A percentile compares a stretch with the other conserved stretches of the same genome.
Evolutionary conservation across 768 basidiomycete genomes (phyloP).

Genomic region (Suillus cothurnatus): DNA sequence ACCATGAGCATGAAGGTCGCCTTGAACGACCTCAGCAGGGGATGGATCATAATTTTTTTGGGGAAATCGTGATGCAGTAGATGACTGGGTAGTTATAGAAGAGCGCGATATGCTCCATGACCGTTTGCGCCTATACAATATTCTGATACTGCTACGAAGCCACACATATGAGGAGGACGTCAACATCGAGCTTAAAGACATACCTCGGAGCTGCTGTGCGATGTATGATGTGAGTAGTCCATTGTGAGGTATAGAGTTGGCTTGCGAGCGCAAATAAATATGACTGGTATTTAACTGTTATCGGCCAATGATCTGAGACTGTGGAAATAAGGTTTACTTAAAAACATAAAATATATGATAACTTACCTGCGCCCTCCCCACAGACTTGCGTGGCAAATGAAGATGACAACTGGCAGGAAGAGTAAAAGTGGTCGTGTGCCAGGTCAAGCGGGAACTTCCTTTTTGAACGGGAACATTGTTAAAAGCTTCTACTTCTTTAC

Average conservation of each 20-base stretch:
- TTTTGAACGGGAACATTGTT: background rate
- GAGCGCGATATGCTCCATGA: slow-evolving; percentile 25
- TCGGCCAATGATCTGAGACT: background rate
- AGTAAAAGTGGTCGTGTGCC: background rate
- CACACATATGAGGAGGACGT: background rate
- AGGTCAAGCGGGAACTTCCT: background rate
- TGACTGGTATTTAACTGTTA: too few relatives aligned
- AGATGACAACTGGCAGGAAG: background rate
- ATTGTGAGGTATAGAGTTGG: background rate
- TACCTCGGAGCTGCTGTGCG: background rate
- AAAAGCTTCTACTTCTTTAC: background rate
- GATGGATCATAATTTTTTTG: slow-evolving; percentile 24
- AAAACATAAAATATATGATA: background rate
- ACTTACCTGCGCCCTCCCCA: background rate
- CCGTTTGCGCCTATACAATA: slow-evolving; percentile 1
- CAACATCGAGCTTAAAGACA: too few relatives aligned
- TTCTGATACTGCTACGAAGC: background rate
- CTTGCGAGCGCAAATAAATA: background rate
- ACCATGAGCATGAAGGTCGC: slow-evolving; percentile 32
- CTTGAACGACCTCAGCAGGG: slow-evolving; percentile 26
- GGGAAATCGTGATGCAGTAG: slow-evolving; percentile 25
- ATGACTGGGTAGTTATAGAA: slow-evolving; percentile 26
- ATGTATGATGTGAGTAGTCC: background rate
- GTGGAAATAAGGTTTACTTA: background rate
- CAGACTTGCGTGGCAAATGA: background rate